Conservation (phyloP, 352 stramenopile genomes). For the Bremia lactucae region DNA sequence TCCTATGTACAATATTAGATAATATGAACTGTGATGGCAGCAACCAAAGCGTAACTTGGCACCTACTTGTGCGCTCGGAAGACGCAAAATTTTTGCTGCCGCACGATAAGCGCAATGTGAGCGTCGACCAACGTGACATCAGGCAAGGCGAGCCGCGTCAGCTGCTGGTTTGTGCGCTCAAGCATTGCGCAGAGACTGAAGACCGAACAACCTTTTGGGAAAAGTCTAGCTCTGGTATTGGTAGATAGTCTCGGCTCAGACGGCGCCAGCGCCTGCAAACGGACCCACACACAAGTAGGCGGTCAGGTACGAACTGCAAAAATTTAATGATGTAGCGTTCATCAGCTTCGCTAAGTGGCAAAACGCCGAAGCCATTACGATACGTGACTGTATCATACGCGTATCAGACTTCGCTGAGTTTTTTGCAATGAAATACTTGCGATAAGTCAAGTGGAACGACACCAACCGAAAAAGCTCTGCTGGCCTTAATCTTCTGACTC, state of each 20-base stretch:
- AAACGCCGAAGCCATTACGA: neutral
- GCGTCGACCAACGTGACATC: conserved; percentile 36
- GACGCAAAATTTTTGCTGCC: conserved; percentile 22
- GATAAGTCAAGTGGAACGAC: conserved; percentile 10
- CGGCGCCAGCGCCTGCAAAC: conserved; percentile 49
- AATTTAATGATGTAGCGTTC: conserved; percentile 41
- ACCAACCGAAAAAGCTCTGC: conserved; percentile 2
- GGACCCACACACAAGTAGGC: conserved; percentile 31
- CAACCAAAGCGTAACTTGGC: neutral
- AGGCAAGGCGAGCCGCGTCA: conserved; percentile 30
- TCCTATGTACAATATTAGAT: conserved; percentile 11
- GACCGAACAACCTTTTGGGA: conserved; percentile 18
- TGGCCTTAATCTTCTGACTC: conserved; percentile 10
- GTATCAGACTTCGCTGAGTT: conserved; percentile 5
- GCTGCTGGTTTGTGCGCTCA: conserved; percentile 21
- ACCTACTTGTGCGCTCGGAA: conserved; percentile 45
- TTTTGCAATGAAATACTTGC: neutral
- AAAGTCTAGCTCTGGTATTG: conserved; percentile 42
- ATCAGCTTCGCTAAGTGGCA: conserved; percentile 26
- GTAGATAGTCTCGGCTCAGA: conserved; percentile 28
- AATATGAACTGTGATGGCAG: conserved; percentile 8
- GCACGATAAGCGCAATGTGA: conserved; percentile 26
- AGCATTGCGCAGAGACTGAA: conserved; percentile 28
- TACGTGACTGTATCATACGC: conserved; percentile 4
- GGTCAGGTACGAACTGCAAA: conserved; percentile 37